Evolutionary conservation across 1,139 yeast genomes (phyloP).

Genomic region (Hyphopichia khmerensis): DNA sequence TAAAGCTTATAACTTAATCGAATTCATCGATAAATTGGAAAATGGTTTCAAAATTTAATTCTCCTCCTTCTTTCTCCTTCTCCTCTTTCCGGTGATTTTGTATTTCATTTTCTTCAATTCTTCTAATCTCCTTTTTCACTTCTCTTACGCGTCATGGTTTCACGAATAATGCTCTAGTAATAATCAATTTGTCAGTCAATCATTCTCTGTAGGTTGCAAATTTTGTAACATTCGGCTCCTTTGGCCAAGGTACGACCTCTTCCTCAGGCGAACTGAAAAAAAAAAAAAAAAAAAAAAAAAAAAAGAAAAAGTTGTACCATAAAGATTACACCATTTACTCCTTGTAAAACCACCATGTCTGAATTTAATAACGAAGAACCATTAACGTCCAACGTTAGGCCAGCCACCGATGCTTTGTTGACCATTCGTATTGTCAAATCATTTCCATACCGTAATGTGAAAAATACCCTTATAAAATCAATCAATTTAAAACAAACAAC

Average conservation of each 20-base stretch:
- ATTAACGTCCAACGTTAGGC: conserved; percentile 65
- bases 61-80: background rate
- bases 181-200: no score
- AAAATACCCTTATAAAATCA: conserved; percentile 70
- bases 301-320: background rate
- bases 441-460: conserved; percentile 88
- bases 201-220: no score
- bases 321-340: background rate
- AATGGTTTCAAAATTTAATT: conserved; percentile 19
- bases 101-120: background rate
- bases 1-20: conserved; percentile 26
- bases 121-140: background rate
- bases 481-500: conserved; percentile 73
- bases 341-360: conserved; percentile 2
- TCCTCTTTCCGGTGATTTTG: background rate
- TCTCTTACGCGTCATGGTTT: background rate
- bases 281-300: background rate
- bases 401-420: conserved; percentile 66
- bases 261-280: no score
- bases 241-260: no score
- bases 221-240: no score
- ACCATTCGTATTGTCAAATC: conserved; percentile 88
- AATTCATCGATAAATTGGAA: conserved; percentile 22
- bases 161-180: no score
- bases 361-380: conserved; percentile 48